Percentiles rank a stretch among this genome's conserved stretches.
Conservation (phyloP, 2,329 filamentous ascomycete species). For the Eurotiales sp. region DNA sequence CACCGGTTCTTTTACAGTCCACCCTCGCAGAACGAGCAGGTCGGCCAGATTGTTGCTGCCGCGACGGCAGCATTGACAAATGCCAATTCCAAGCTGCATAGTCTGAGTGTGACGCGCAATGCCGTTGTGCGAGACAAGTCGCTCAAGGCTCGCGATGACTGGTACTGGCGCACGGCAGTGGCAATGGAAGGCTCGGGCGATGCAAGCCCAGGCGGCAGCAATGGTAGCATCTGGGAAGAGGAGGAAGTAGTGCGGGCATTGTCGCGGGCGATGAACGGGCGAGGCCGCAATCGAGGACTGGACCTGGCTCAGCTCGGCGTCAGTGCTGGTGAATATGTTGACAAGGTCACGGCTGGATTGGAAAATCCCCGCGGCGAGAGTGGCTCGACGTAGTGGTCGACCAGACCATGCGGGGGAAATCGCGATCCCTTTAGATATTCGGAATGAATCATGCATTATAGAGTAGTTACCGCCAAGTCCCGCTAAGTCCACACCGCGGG, state of each 20-base stretch:
- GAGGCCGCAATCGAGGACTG: slow-evolving; percentile 30
- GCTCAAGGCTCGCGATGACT: slow-evolving; percentile 61
- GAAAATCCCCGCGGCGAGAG: slow-evolving; percentile 21
- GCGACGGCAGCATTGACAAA: slow-evolving; percentile 55
- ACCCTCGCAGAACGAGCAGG: slow-evolving; percentile 59
- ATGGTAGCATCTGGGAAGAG: slow-evolving; percentile 65
- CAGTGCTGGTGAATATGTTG: slow-evolving; percentile 43
- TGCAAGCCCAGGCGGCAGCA: slow-evolving; percentile 61
- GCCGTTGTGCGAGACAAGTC: slow-evolving; percentile 69
- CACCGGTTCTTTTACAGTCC: slow-evolving; percentile 70
- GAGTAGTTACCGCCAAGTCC: not conserved
- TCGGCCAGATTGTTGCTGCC: slow-evolving; percentile 51
- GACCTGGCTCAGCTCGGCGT: slow-evolving; percentile 40
- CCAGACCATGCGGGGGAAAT: not conserved
- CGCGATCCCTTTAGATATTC: not conserved
- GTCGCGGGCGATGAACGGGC: slow-evolving; percentile 71
- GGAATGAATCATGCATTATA: not conserved
- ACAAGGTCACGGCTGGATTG: slow-evolving; percentile 38
- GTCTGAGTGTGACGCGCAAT: slow-evolving; percentile 73
- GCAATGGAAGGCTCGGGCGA: slow-evolving; percentile 62
- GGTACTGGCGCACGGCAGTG: slow-evolving; percentile 64
- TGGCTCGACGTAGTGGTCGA: not conserved
- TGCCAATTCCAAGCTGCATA: slow-evolving; percentile 64
- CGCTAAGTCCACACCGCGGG: too few species aligned
- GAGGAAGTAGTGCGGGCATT: slow-evolving; percentile 59